Evolutionary conservation across 2,329 filamentous ascomycete species (phyloP).

Genomic region (Penicillium hesseltinei): DNA sequence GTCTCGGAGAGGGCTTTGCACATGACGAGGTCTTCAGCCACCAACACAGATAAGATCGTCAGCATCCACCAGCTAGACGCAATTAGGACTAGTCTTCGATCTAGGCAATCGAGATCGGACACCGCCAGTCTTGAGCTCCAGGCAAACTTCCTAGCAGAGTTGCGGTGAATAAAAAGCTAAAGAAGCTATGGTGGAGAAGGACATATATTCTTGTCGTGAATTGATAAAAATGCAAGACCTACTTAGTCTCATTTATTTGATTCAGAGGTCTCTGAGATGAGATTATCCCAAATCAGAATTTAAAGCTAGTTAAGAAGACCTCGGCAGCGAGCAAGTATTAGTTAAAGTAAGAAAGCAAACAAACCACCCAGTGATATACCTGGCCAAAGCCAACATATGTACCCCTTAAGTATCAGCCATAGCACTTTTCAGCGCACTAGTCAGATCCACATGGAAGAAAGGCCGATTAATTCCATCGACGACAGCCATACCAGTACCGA

Average conservation of each 20-base stretch:
- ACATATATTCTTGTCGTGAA: background rate
- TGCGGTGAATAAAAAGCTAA: background rate
- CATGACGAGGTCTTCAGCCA: background rate
- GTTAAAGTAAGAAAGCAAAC: background rate
- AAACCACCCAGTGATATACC: background rate
- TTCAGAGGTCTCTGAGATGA: background rate
- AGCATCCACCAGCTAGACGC: slow-evolving; percentile 2
- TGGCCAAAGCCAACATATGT: background rate
- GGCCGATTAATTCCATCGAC: slow-evolving; percentile 79
- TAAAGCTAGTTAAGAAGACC: background rate
- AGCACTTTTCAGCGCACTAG: slow-evolving; percentile 77
- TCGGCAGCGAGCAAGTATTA: background rate
- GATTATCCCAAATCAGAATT: background rate
- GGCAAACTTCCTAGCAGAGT: background rate
- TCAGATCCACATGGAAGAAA: slow-evolving; percentile 86
- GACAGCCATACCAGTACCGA: slow-evolving; percentile 54
- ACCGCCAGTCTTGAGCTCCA: background rate
- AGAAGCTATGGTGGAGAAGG: background rate
- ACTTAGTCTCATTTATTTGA: background rate
- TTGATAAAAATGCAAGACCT: background rate
- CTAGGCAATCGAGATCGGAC: slow-evolving; percentile 1
- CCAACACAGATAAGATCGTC: slow-evolving; percentile 5
- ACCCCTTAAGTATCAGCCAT: slow-evolving; percentile 57
- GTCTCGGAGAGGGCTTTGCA: background rate
- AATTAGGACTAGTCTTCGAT: slow-evolving; percentile 5